Percentiles rank a stretch among this genome's conserved stretches.
These are phyloP conservation scores for Lasiodiplodia hormozganensis DNA, from an alignment of 2,329 filamentous ascomycete genomes.

Conservation along the genomic window DNA sequence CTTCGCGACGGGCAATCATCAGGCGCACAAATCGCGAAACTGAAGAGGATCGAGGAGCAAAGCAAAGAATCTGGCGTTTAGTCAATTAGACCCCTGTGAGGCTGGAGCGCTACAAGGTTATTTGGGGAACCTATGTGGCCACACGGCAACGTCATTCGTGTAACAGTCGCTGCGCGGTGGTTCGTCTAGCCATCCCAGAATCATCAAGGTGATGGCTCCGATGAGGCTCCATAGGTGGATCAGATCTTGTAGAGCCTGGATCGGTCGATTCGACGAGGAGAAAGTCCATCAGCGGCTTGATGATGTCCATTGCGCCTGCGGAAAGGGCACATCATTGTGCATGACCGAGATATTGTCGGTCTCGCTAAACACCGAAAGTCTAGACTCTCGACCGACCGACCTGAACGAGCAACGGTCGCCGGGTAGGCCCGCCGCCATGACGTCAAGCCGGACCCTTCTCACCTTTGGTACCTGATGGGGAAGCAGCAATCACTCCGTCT, in stretches of 20 bases:
- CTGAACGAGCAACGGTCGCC: neutral
- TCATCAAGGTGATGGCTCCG: neutral
- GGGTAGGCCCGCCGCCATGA: neutral
- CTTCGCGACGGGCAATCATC: too few relatives aligned
- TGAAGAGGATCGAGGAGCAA: neutral
- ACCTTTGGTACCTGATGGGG: neutral
- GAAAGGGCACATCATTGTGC: slow-evolving; percentile 1
- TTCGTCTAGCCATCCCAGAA: neutral
- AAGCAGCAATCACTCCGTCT: too few relatives aligned
- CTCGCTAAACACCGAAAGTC: neutral
- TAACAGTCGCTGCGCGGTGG: neutral
- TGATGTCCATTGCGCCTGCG: neutral
- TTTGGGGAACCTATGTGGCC: too few relatives aligned
- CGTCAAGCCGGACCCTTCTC: neutral
- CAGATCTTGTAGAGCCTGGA: neutral
- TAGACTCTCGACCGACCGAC: neutral
- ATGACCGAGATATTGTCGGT: neutral
- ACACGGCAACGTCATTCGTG: neutral
- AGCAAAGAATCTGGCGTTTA: neutral
- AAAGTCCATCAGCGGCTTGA: neutral
- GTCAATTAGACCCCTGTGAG: neutral
- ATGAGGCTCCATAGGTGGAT: neutral
- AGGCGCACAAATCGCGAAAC: neutral
- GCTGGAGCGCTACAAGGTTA: too few relatives aligned
- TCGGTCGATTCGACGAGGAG: neutral